Conservation (phyloP, 257 asterid species). For the Hygrophila difformis region DNA sequence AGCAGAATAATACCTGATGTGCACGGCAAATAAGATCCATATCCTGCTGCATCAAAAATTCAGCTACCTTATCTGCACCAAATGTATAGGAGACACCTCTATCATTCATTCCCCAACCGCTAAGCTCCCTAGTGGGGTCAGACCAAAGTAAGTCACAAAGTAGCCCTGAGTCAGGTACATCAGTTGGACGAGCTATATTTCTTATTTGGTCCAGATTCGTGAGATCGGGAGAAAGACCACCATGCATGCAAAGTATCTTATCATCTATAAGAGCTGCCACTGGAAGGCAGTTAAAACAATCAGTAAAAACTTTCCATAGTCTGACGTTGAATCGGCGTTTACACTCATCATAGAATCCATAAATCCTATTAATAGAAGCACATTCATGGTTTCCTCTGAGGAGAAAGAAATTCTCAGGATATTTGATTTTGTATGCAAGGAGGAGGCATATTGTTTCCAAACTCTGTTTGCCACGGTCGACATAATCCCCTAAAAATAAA, state of each 20-base stretch:
- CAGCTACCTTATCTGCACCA: slow-evolving; percentile 77
- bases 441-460: slow-evolving; percentile 68
- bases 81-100: slow-evolving; percentile 72
- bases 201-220: slow-evolving; percentile 60
- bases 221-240: slow-evolving; percentile 73
- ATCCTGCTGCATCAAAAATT: slow-evolving; percentile 68
- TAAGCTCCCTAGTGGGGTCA: slow-evolving; percentile 63
- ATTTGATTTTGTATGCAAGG: slow-evolving; percentile 69
- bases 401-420: slow-evolving; percentile 69
- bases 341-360: slow-evolving; percentile 70
- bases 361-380: slow-evolving; percentile 67
- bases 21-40: slow-evolving; percentile 84
- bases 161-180: slow-evolving; percentile 68
- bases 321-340: slow-evolving; percentile 63
- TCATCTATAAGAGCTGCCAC: slow-evolving; percentile 73
- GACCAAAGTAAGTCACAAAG: slow-evolving; percentile 78
- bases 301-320: slow-evolving; percentile 63
- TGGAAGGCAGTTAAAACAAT: slow-evolving; percentile 69
- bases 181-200: slow-evolving; percentile 58
- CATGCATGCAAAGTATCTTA: slow-evolving; percentile 74
- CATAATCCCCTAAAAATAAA: slow-evolving; percentile 67
- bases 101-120: slow-evolving; percentile 82
- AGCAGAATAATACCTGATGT: slow-evolving; percentile 47
- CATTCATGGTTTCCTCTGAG: slow-evolving; percentile 71
- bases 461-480: slow-evolving; percentile 74